These are phyloP conservation scores for Aureobasidium namibiae DNA, from an alignment of 2,329 filamentous ascomycete species.

Conservation along the genomic window DNA sequence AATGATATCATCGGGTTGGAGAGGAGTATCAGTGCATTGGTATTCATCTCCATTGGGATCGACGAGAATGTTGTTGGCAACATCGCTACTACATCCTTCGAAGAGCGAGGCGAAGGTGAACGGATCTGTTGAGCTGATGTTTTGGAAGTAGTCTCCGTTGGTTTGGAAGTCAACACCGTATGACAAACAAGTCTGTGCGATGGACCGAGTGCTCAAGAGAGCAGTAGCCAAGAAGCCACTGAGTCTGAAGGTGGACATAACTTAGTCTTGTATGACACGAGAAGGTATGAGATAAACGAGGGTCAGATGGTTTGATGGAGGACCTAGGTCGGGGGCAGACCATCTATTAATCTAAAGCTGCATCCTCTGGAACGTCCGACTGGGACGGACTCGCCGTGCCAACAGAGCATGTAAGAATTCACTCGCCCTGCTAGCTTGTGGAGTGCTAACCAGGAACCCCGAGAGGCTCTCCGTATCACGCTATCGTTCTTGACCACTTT, in stretches of 20 bases:
- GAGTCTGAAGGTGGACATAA: constrained; percentile 1
- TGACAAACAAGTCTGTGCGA: constrained; percentile 19
- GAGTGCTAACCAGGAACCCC: background rate
- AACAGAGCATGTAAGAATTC: background rate
- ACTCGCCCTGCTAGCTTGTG: background rate
- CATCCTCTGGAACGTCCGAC: background rate
- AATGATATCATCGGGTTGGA: constrained; percentile 31
- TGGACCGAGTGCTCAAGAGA: background rate
- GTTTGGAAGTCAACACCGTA: constrained; percentile 35
- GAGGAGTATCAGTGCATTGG: constrained; percentile 33
- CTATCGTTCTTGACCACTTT: background rate
- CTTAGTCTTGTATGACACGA: background rate
- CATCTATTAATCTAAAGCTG: background rate
- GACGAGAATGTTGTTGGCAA: constrained; percentile 35
- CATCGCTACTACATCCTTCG: constrained; percentile 29
- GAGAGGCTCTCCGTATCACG: background rate
- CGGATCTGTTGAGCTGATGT: constrained; percentile 30
- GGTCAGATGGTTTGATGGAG: background rate
- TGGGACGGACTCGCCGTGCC: background rate
- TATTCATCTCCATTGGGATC: constrained; percentile 33
- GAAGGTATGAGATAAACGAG: background rate
- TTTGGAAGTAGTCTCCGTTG: constrained; percentile 39
- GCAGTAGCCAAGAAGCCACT: background rate
- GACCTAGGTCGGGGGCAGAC: background rate
- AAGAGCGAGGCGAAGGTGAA: constrained; percentile 40